Conservation (phyloP, 1,284 basidiomycete species). For the Heimioporus punctisporus region DNA sequence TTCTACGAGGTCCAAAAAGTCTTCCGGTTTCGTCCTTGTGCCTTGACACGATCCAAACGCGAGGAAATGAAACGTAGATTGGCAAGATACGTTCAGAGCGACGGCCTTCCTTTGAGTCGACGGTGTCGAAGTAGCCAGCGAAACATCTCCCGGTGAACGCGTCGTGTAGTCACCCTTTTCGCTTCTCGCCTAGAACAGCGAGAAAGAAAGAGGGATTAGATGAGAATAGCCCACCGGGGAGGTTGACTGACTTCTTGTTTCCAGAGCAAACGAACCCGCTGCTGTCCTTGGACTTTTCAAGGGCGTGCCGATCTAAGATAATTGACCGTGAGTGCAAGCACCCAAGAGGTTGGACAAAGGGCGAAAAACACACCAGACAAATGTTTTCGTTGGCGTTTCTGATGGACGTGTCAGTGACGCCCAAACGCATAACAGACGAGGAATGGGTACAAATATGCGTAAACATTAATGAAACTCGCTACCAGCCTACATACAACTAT, state of each 20-base stretch:
- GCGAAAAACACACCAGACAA: conserved; percentile 63
- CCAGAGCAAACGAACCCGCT: conserved; percentile 98
- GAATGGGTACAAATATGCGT: too few relatives aligned
- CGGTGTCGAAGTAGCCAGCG: conserved; percentile 97
- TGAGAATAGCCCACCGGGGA: conserved; percentile 17
- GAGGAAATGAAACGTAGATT: conserved; percentile 88
- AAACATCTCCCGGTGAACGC: conserved; percentile 99
- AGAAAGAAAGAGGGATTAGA: conserved; percentile 12
- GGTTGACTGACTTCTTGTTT: conserved; percentile 81
- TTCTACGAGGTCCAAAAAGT: conserved; percentile 97
- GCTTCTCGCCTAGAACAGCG: conserved; percentile 75
- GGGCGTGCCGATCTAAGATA: conserved; percentile 87
- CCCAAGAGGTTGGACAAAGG: neutral
- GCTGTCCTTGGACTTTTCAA: conserved; percentile 87
- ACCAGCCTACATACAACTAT: too few relatives aligned
- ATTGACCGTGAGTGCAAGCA: conserved; percentile 6
- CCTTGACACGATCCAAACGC: conserved; percentile 70
- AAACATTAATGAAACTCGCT: too few relatives aligned
- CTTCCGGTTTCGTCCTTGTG: conserved; percentile 71
- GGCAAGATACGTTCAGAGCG: neutral
- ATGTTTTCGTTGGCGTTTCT: conserved; percentile 84
- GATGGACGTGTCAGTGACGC: conserved; percentile 71
- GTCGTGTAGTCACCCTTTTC: conserved; percentile 96
- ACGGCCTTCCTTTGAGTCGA: conserved; percentile 92
- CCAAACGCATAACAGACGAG: too few relatives aligned